Base-by-base conservation (phyloP, 208 protist species). In the Wallacemonas sp. region DNA sequence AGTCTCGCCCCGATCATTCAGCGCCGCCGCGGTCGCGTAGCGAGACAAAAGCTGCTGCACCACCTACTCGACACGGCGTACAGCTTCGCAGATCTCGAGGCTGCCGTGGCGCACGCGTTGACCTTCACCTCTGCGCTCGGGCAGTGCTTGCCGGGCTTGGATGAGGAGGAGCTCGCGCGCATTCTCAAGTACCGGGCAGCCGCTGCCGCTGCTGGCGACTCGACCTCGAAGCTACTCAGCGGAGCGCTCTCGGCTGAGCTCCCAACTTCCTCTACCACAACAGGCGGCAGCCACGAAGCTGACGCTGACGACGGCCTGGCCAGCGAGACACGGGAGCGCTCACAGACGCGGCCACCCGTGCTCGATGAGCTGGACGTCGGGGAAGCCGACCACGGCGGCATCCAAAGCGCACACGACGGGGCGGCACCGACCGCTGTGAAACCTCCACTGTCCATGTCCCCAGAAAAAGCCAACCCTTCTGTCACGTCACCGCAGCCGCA, bases 1-100 rank as follows among this genome's bases (percentile, higher is more conserved):
- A 68, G 81, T 12, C 63, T 91, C 19, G 62, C 37, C 21, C 85
- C 85, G 0, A 57, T 91, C 36, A 30, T 82, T 29, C 60, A 58
- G 21, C 76, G 62, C 2, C 32, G 58, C 26, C 59, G 67, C 1
- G 67, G 73, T 6, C 53, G 63, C 2, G 39, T 50, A 38, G 62
- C 62, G 15, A 60, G 84, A 9, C 39, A 58, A 15, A 15, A 61
- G 52, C 59, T 82, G n/a, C 36, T 57, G 9, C 55, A 33, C 3
- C 45, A 42, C 33, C 53, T 81, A 19, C 30, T 79, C 13, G 36
- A 74, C 30, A 41, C 50, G 12, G 50, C 32, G 9, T 57, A 57
- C 2, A 24, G 69, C 24, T 41, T 29, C 21, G 26, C 71, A 10
- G 62, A 72, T 17, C 52, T 87, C 8, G 71, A 75, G 29, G 34